Base-by-base conservation (phyloP, 495 filamentous ascomycete genomes). In the Poronia punctata region DNA sequence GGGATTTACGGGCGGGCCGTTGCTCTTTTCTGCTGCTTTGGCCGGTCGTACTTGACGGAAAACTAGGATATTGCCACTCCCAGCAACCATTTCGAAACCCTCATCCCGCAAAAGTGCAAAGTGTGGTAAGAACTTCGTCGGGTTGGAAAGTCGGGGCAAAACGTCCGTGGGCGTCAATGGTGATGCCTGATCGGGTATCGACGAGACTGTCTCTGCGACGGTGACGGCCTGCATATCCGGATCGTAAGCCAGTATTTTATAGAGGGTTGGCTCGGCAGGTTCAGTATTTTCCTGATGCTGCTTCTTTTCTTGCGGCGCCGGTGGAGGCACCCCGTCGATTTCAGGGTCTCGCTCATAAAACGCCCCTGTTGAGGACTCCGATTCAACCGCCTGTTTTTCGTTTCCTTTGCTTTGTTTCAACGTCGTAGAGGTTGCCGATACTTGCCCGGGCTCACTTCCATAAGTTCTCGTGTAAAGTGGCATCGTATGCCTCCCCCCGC, bases 201-300 rank as follows among this genome's bases (percentile, higher is more conserved):
- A 67, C 0, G 79, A 80, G 6, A 74, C 77, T 5, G 80, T 81
- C 48, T 83, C 77, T 6, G 80, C 76, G 11, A 67, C 67, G 10
- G 68, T 71, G 20, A 89, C 61, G 33, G 67, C 59, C 18, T 80
- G 69, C 39, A 68, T 79, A n/a, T 67, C 68, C 10, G 78, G 65
- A 50, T 92, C 82, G 52, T 83, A 87, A 10, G 78, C 83, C 8
- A 92, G 66, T 24, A 92, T 72, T 41, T 79, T 85, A 64, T 86
- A 89, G 3, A 72, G 32, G 1, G 68, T 68, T 14, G 70, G 65
- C 16, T 64, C 44, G n/a, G 46, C 8, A 11, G 44, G 12, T 32
- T 38, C 32, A 10, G 39, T 42, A 14, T 36, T 19, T 21, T 48
- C 49, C 10, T 15, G 19, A 35, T 38, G 38, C 14, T 16, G 35